Conservation (phyloP, 495 filamentous ascomycete genomes). For the Penicillium goetzii region DNA sequence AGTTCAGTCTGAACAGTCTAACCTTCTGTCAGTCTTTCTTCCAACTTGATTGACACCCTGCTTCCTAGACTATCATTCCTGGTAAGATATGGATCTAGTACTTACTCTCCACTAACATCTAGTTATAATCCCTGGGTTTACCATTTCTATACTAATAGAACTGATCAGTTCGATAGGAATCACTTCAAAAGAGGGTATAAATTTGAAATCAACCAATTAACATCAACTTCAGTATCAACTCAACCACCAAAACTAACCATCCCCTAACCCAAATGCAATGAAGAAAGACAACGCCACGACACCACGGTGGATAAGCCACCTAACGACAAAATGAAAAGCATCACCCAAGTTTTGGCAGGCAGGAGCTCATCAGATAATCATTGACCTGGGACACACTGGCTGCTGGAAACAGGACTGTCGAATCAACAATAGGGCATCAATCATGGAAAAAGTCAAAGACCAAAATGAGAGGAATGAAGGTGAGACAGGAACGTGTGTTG, state of each 20-base stretch:
- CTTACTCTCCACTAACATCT: too few relatives aligned
- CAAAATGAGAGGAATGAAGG: background rate
- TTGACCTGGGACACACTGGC: background rate
- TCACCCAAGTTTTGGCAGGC: conserved; percentile 21
- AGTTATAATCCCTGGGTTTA: too few relatives aligned
- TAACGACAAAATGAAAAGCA: background rate
- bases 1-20: too few relatives aligned
- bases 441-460: background rate
- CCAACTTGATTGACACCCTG: too few relatives aligned
- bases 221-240: background rate
- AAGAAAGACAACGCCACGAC: conserved; percentile 12
- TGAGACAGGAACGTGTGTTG: background rate
- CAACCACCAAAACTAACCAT: background rate
- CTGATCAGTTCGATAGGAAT: background rate
- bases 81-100: too few relatives aligned
- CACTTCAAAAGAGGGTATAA: conserved; percentile 8
- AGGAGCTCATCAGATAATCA: background rate
- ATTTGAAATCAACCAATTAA: conserved; percentile 5
- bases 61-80: too few relatives aligned
- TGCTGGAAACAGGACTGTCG: background rate
- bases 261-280: background rate
- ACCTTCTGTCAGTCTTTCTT: too few relatives aligned
- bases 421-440: background rate
- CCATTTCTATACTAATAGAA: background rate
- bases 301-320: conserved; percentile 11